These are phyloP conservation scores for Jacaranda mimosifolia DNA, from an alignment of 257 asterid species.

Conservation along the genomic window DNA sequence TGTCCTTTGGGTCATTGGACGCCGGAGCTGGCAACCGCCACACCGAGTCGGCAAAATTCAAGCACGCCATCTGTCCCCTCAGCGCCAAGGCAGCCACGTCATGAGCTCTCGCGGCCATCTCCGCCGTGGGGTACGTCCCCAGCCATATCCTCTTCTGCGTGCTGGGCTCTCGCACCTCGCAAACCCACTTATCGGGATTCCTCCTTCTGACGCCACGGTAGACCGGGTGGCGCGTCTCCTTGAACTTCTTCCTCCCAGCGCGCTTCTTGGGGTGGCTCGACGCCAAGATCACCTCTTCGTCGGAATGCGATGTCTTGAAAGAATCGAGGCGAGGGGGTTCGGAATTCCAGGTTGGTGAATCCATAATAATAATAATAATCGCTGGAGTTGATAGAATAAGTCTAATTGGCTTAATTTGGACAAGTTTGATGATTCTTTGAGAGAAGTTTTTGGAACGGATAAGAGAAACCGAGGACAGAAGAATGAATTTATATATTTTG, in stretches of 20 bases:
- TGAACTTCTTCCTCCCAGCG: conserved; percentile 64
- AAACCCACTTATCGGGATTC: conserved; percentile 65
- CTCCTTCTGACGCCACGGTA: conserved; percentile 63
- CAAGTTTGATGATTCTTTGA: too few species aligned
- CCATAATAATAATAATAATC: not conserved
- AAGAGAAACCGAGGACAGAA: not conserved
- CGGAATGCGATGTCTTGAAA: conserved; percentile 31
- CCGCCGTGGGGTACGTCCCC: conserved; percentile 72
- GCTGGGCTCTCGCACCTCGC: conserved; percentile 70
- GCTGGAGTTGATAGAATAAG: too few species aligned
- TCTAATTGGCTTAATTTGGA: too few species aligned
- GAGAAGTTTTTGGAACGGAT: not conserved
- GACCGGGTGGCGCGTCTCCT: conserved; percentile 73
- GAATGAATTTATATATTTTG: not conserved
- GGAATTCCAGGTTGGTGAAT: not conserved
- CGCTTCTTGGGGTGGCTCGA: conserved; percentile 55
- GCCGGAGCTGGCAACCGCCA: conserved; percentile 54
- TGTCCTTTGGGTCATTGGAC: conserved; percentile 53
- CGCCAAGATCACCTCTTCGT: conserved; percentile 43
- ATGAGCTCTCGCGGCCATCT: conserved; percentile 85
- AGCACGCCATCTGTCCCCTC: conserved; percentile 55
- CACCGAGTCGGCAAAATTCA: conserved; percentile 78
- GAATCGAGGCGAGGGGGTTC: not conserved
- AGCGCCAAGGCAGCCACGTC: conserved; percentile 78
- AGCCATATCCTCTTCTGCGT: conserved; percentile 71